Percentiles rank a stretch among this genome's conserved stretches.
These are phyloP conservation scores for Ganoderma meredithae DNA, from an alignment of 1,284 basidiomycete species.

Conservation along the genomic window DNA sequence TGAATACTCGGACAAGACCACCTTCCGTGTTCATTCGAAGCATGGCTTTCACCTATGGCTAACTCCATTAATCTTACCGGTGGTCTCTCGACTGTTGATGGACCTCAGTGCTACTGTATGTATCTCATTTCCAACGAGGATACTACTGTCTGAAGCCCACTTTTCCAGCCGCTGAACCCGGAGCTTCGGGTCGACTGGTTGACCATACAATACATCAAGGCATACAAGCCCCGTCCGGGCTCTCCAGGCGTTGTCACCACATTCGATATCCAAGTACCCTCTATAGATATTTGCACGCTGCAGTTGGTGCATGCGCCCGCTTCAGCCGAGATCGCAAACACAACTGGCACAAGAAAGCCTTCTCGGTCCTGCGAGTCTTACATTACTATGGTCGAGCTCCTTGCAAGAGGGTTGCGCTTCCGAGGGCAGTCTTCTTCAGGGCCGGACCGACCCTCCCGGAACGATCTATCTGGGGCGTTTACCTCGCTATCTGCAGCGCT, in stretches of 20 bases:
- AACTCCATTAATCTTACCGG: slow-evolving; percentile 38
- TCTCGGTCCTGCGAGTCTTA: slow-evolving; percentile 12
- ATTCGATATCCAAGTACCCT: slow-evolving; percentile 33
- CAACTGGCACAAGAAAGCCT: background rate
- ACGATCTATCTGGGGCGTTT: slow-evolving; percentile 14
- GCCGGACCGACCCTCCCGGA: background rate
- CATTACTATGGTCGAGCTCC: slow-evolving; percentile 22
- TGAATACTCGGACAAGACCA: slow-evolving; percentile 26
- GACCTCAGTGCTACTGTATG: slow-evolving; percentile 36
- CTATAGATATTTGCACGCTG: slow-evolving; percentile 27
- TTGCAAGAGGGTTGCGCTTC: slow-evolving; percentile 7
- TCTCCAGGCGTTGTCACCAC: slow-evolving; percentile 12
- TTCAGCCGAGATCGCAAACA: background rate
- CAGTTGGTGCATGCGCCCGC: slow-evolving; percentile 24
- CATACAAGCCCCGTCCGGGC: slow-evolving; percentile 18
- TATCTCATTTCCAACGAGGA: slow-evolving; percentile 1
- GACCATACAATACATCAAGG: slow-evolving; percentile 36
- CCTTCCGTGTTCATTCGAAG: slow-evolving; percentile 31
- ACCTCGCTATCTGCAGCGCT: slow-evolving; percentile 19
- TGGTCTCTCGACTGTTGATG: slow-evolving; percentile 25
- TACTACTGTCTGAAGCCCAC: background rate
- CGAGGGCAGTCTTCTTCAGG: slow-evolving; percentile 12
- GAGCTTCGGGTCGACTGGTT: slow-evolving; percentile 41
- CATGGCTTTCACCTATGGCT: slow-evolving; percentile 31
- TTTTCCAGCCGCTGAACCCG: slow-evolving; percentile 36